Base-by-base conservation (phyloP, 768 basidiomycete species). In the Goffeauzyma gilvescens region DNA sequence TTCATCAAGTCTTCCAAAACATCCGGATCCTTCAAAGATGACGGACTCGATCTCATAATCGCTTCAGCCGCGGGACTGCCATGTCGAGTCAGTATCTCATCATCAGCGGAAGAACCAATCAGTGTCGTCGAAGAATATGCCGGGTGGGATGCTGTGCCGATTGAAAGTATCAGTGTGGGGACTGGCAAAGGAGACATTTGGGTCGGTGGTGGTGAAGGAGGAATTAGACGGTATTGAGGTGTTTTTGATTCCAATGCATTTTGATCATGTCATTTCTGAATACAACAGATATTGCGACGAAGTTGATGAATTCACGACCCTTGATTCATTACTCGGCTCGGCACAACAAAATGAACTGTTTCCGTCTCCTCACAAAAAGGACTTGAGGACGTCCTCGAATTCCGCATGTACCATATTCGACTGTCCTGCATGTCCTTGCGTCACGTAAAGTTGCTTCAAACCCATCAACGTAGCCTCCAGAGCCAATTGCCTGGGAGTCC, bases 121-220 rank as follows among this genome's bases (percentile, higher is more conserved):
- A 42, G 50, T 24, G 38, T 43, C 6, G 42, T 44, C 2, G 59
- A 63, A 32, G 61, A 63, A 44, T 51, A 52, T 23, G 61, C 61
- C 20, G 59, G 61, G 5, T 63, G 61, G 61, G 58, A 60, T 26
- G 53, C 61, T 4, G 50, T 52, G 5, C 50, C 53, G 14, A 44
- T 63, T 3, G 56, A 59, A 36, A 46, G 39, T 26, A 56, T 48
- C 30, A 49, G 45, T 1, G 45, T 53, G 12, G 42, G 41, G 31
- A 37, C 26, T 15, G 38, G 30, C 13, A 51, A 48, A 10, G 46
- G 42, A 3, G 38, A 51, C 18, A 46, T 63, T 9, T 63, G 59
- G 59, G 59, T 58, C 27, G 55, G 54, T 5, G 61, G 61, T 32
- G 59, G 57, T 5, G 59, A 60, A 41, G 61, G 56, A 8, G 59